A percentile compares a stretch with the other conserved stretches of the same genome.
These are phyloP conservation scores for Heimioporus retisporus DNA, from an alignment of 1,284 basidiomycete genomes.

Conservation along the genomic window DNA sequence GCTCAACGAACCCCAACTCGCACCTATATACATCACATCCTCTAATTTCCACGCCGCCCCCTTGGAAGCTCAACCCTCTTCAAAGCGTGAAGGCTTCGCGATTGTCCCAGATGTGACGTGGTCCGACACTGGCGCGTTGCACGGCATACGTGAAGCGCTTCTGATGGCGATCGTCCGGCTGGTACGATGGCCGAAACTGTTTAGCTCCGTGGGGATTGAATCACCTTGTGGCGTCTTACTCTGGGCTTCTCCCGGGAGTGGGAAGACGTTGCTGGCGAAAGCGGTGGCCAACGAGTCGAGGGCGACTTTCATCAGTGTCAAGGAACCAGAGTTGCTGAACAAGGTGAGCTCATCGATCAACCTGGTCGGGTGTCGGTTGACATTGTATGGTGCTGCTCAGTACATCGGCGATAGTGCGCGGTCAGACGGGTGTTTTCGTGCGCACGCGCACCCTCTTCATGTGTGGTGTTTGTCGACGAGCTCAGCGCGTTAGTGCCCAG, in stretches of 20 bases:
- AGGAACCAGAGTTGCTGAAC: slow-evolving; percentile 96
- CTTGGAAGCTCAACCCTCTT: slow-evolving; percentile 92
- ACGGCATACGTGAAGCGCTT: slow-evolving; percentile 88
- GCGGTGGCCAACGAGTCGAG: slow-evolving; percentile 96
- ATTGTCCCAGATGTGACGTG: slow-evolving; percentile 97
- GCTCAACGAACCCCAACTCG: slow-evolving; percentile 82
- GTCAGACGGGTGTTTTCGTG: slow-evolving; percentile 95
- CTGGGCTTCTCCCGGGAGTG: slow-evolving; percentile 99
- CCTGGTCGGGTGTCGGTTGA: slow-evolving; percentile 5
- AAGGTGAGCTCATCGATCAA: slow-evolving; percentile 65
- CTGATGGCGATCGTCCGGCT: slow-evolving; percentile 99
- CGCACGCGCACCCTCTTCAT: slow-evolving; percentile 89
- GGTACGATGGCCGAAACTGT: slow-evolving; percentile 91
- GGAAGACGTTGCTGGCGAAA: slow-evolving; percentile 96
- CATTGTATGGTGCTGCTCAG: slow-evolving; percentile 51
- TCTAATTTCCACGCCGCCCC: slow-evolving; percentile 87
- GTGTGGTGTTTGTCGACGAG: slow-evolving; percentile 97
- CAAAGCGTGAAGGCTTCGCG: slow-evolving; percentile 97
- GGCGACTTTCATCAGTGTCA: slow-evolving; percentile 98
- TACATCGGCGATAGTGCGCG: slow-evolving; percentile 97
- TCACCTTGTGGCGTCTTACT: slow-evolving; percentile 92
- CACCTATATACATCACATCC: slow-evolving; percentile 83
- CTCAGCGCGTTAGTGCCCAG: slow-evolving; percentile 96
- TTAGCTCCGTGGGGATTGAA: slow-evolving; percentile 87
- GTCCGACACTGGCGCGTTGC: slow-evolving; percentile 95